Percentiles rank a stretch among this genome's conserved stretches.
phyloP scores from a whole-genome alignment of 495 filamentous ascomycete species.

The Penicillium macrosclerotiorum region DNA sequence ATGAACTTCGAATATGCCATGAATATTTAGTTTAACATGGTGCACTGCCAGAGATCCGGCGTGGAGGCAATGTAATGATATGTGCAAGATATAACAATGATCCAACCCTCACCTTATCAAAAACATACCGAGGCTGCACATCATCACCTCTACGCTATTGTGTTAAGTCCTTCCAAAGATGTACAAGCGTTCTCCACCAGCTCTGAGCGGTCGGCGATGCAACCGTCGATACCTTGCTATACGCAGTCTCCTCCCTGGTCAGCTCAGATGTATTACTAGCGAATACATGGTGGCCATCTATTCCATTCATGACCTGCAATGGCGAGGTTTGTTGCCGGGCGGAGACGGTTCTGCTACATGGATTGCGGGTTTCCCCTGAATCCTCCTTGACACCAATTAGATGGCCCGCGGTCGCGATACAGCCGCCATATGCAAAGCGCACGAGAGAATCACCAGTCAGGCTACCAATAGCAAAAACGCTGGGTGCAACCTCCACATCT shows the following conservation, averaged over 20 bases:
- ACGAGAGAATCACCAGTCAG: slow-evolving; percentile 65
- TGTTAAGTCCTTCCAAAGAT: slow-evolving; percentile 22
- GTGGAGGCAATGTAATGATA: too few relatives aligned
- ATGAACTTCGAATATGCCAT: too few relatives aligned
- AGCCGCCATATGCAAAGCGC: slow-evolving; percentile 62
- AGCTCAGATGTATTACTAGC: slow-evolving; percentile 9
- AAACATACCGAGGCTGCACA: background rate
- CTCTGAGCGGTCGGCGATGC: slow-evolving; percentile 8
- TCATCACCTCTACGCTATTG: slow-evolving; percentile 8
- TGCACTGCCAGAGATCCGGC: too few relatives aligned
- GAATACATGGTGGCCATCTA: slow-evolving; percentile 41
- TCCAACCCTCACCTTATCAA: too few relatives aligned
- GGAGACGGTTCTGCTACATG: slow-evolving; percentile 15
- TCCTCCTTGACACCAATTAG: slow-evolving; percentile 36
- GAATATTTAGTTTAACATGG: too few relatives aligned
- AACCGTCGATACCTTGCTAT: slow-evolving; percentile 17
- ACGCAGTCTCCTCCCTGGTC: slow-evolving; percentile 22
- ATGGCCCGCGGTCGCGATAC: slow-evolving; percentile 56
- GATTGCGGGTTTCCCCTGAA: slow-evolving; percentile 13
- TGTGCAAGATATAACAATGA: too few relatives aligned
- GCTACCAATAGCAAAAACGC: slow-evolving; percentile 62
- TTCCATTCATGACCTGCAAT: slow-evolving; percentile 39
- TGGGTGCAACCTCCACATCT: slow-evolving; percentile 53
- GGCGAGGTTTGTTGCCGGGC: slow-evolving; percentile 21
- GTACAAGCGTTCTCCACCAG: slow-evolving; percentile 25